Base-by-base conservation (phyloP, 352 stramenopile genomes). In the Phytophthora melonis region DNA sequence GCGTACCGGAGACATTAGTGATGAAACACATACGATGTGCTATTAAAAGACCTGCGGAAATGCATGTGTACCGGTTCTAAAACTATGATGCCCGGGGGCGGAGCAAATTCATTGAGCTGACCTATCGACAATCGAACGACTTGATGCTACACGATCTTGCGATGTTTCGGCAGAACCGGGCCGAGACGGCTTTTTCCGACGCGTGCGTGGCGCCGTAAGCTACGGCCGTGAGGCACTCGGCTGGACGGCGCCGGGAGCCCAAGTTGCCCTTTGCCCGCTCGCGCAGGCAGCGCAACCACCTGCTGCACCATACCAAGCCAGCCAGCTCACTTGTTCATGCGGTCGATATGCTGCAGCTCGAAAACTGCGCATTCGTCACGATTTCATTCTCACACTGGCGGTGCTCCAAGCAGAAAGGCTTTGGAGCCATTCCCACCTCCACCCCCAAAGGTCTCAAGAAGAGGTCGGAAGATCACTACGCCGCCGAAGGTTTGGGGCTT, bases 391-490 rank as follows among this genome's bases (percentile, higher is more conserved):
- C 43, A 21, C 23, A 25, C 23, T 25, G 23, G 23, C 23, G 23
- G 23, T 25, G 23, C 43, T 6, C n/a, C 18, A 19, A 30, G 19
- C 66, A 72, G 58, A 72, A 52, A 52, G 59, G 54, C 45, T 65
- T 30, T 45, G 13, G 36, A 5, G 36, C 8, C 36, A 45, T 45
- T 45, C 36, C 36, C 30, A 45, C n/a, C 5, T 11, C 36, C 30
- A 45, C n/a, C 5, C n/a, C 19, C 19, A 19, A 25, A 19, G 45
- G 45, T 53, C 47, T 47, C 27, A 58, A 53, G 25, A 56, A 70
- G 65, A 69, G 71, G 71, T 68, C 71, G 71, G 71, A 78, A 78
- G 60, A 78, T 75, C 54, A 57, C 61, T 58, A 45, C 27, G 61
- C 47, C 45, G 63, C 60, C 30, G 50, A 60, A 53, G 66, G 58